phyloP scores from a whole-genome alignment of 2,329 filamentous ascomycete species.

The Pseudogymnoascus sp. region DNA sequence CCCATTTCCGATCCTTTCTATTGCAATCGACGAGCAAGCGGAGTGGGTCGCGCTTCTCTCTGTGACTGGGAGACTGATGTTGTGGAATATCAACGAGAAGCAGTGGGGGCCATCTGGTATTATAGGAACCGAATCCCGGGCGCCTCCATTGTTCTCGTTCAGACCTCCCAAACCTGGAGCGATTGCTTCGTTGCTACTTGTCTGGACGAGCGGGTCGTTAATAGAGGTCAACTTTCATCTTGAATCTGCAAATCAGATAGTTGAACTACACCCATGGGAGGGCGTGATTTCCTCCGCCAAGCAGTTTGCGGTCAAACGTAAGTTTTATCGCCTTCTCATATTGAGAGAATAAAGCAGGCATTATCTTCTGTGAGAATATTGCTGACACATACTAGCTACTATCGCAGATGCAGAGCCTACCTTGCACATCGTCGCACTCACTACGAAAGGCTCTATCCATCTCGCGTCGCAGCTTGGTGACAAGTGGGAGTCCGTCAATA shows the following conservation, averaged over 20 bases:
- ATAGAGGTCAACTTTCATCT: slow-evolving; percentile 38
- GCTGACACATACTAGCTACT: slow-evolving; percentile 22
- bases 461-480: slow-evolving; percentile 34
- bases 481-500: slow-evolving; percentile 43
- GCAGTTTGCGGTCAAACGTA: slow-evolving; percentile 35
- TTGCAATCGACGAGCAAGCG: slow-evolving; percentile 56
- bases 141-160: slow-evolving; percentile 58
- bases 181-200: slow-evolving; percentile 45
- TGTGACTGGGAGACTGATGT: slow-evolving; percentile 43
- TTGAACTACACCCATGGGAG: slow-evolving; percentile 41
- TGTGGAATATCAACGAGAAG: slow-evolving; percentile 55
- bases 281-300: slow-evolving; percentile 37
- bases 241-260: slow-evolving; percentile 26
- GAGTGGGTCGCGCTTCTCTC: slow-evolving; percentile 60
- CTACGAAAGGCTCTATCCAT: slow-evolving; percentile 42
- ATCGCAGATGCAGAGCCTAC: slow-evolving; percentile 17
- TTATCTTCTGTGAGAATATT: slow-evolving; percentile 27
- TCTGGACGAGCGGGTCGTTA: slow-evolving; percentile 56
- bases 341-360: slow-evolving; percentile 24
- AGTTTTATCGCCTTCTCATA: slow-evolving; percentile 14
- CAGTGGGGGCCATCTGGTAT: slow-evolving; percentile 47
- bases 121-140: slow-evolving; percentile 49
- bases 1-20: slow-evolving; percentile 51
- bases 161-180: slow-evolving; percentile 31
- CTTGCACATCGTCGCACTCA: slow-evolving; percentile 38